These are phyloP conservation scores for Ophiocordyceps unilateralis DNA, from an alignment of 2,329 filamentous ascomycete species.

Conservation along the genomic window DNA sequence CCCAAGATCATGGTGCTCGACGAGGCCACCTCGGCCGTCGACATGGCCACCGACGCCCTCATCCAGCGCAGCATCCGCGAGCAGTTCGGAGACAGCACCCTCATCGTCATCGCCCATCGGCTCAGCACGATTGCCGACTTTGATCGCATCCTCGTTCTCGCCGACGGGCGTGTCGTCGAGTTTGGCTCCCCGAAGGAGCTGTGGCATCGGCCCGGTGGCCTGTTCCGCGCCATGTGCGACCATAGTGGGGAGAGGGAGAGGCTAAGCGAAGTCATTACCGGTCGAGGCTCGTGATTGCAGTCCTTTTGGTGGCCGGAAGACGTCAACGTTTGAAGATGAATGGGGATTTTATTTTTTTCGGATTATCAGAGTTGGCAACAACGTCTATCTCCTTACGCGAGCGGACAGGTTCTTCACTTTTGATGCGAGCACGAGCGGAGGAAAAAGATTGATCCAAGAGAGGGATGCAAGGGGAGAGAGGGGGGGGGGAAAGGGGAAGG, in stretches of 20 bases:
- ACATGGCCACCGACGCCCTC: conserved; percentile 57
- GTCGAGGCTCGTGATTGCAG: background rate
- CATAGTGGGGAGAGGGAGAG: conserved; percentile 41
- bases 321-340: too few species aligned
- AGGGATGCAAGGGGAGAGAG: too few species aligned
- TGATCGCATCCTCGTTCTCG: conserved; percentile 55
- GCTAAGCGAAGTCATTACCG: conserved; percentile 26
- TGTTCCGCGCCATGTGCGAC: conserved; percentile 47
- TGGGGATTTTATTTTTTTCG: too few species aligned
- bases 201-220: conserved; percentile 31
- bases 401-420: too few species aligned
- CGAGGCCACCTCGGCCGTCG: conserved; percentile 63
- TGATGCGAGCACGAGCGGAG: too few species aligned
- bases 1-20: conserved; percentile 68
- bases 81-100: conserved; percentile 50
- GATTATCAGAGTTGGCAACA: too few species aligned
- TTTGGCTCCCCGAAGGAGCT: conserved; percentile 48
- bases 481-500: too few species aligned
- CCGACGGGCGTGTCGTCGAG: conserved; percentile 49
- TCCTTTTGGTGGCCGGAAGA: too few species aligned
- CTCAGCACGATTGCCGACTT: conserved; percentile 64
- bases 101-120: conserved; percentile 60
- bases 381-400: too few species aligned
- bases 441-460: too few species aligned
- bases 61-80: conserved; percentile 59